phyloP scores from a whole-genome alignment of 148 eudicot species.

The Dianthus caryophyllus region DNA sequence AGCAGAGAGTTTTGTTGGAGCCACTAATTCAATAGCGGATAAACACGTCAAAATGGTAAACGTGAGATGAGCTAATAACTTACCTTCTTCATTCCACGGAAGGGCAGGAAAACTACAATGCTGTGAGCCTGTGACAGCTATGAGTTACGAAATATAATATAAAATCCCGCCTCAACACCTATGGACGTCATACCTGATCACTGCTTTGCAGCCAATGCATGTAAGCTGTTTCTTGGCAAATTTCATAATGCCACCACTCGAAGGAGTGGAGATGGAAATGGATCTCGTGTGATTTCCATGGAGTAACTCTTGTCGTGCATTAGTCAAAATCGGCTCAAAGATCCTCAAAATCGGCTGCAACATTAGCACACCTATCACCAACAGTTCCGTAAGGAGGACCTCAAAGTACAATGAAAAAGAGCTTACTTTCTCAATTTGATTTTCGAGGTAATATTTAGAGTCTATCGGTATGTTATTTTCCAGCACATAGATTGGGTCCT shows the following conservation, averaged over 20 bases:
- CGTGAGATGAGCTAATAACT: too few species aligned
- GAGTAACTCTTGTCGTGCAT: slow-evolving; percentile 87
- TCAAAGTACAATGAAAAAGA: slow-evolving; percentile 14
- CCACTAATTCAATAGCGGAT: slow-evolving; percentile 40
- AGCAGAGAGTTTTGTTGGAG: slow-evolving; percentile 66
- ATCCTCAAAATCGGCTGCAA: slow-evolving; percentile 92
- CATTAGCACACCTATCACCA: slow-evolving; percentile 23
- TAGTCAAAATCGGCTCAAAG: slow-evolving; percentile 92
- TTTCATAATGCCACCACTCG: slow-evolving; percentile 93
- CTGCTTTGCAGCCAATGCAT: slow-evolving; percentile 94
- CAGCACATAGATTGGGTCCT: slow-evolving; percentile 94
- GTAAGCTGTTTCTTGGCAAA: slow-evolving; percentile 91
- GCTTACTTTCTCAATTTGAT: slow-evolving; percentile 92
- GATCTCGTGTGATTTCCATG: slow-evolving; percentile 93
- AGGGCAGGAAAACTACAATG: not conserved
- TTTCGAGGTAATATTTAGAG: slow-evolving; percentile 91
- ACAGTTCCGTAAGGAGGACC: slow-evolving; percentile 10
- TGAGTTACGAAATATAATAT: too few species aligned
- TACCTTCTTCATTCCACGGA: too few species aligned
- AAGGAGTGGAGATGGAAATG: slow-evolving; percentile 91
- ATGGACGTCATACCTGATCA: slow-evolving; percentile 52
- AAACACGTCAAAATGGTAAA: slow-evolving; percentile 10
- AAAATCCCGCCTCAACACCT: too few species aligned
- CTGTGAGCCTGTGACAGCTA: not conserved
- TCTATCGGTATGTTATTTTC: slow-evolving; percentile 97